Percentiles rank a stretch among this genome's conserved stretches.
phyloP scores from a whole-genome alignment of 75 land plant genomes.

The Cunninghamia lanceolata region DNA sequence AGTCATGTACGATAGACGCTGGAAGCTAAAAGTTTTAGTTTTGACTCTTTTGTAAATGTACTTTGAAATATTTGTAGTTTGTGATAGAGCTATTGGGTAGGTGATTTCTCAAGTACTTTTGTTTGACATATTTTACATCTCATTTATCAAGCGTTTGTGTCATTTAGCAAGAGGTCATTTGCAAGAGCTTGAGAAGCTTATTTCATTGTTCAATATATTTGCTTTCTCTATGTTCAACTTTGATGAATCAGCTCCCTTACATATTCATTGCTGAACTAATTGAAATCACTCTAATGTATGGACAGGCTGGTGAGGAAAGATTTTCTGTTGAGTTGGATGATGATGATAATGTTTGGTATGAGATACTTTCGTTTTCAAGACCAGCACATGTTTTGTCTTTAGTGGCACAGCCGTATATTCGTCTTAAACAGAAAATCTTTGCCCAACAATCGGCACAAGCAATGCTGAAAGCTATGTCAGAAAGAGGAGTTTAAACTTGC shows the following conservation, averaged over 20 bases:
- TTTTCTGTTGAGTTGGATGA: conserved; percentile 85
- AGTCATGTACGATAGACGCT: not conserved
- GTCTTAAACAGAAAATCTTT: conserved; percentile 63
- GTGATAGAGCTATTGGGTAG: not conserved
- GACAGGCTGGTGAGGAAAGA: conserved; percentile 95
- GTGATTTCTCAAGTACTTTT: not conserved
- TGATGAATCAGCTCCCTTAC: not conserved
- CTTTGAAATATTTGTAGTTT: not conserved
- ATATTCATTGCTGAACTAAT: not conserved
- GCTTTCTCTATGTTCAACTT: not conserved
- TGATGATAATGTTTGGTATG: conserved; percentile 92
- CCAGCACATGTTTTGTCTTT: conserved; percentile 83
- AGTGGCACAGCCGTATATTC: conserved; percentile 72
- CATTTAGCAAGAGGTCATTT: not conserved
- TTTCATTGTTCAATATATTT: not conserved
- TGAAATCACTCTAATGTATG: not conserved
- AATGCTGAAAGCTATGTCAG: conserved; percentile 27
- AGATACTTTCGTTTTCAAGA: conserved; percentile 85
- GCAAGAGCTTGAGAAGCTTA: not conserved
- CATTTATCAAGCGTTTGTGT: not conserved
- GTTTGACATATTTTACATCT: not conserved
- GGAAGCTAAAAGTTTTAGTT: not conserved
- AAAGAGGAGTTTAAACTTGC: not conserved
- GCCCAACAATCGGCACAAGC: conserved; percentile 70
- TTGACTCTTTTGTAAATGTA: not conserved